These are phyloP conservation scores for Aspergillus sp. DNA, from an alignment of 2,329 filamentous ascomycete genomes.

Conservation along the genomic window DNA sequence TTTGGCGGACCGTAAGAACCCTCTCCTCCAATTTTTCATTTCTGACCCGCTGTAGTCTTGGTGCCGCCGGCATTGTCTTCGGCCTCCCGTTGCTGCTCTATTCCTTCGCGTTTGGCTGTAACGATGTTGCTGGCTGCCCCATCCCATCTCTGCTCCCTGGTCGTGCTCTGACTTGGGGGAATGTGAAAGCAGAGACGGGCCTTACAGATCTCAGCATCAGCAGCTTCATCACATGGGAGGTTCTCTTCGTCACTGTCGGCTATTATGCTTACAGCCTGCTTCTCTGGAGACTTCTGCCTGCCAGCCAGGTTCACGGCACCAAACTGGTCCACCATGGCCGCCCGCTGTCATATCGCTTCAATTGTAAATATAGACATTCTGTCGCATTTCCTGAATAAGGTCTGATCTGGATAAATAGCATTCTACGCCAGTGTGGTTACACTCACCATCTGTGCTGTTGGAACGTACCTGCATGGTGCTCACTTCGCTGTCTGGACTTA, in stretches of 20 bases:
- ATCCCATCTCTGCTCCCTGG: slow-evolving; percentile 73
- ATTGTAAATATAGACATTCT: slow-evolving; percentile 49
- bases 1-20: slow-evolving; percentile 41
- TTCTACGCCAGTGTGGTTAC: slow-evolving; percentile 70
- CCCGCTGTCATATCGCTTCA: slow-evolving; percentile 75
- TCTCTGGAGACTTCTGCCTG: slow-evolving; percentile 73
- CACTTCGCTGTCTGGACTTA: slow-evolving; percentile 84
- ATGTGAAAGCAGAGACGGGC: slow-evolving; percentile 72
- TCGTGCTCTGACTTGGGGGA: slow-evolving; percentile 64
- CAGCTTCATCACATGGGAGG: slow-evolving; percentile 52
- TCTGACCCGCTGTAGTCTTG: slow-evolving; percentile 54
- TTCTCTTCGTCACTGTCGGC: slow-evolving; percentile 63
- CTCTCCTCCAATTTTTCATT: slow-evolving; percentile 6
- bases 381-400: no score
- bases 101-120: slow-evolving; percentile 77
- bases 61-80: slow-evolving; percentile 72
- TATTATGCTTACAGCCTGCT: slow-evolving; percentile 75
- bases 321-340: slow-evolving; percentile 64
- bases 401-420: slow-evolving; percentile 48
- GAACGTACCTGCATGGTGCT: slow-evolving; percentile 71
- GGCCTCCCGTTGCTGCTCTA: slow-evolving; percentile 76
- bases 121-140: slow-evolving; percentile 85
- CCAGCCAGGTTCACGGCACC: slow-evolving; percentile 65
- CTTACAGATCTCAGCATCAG: slow-evolving; percentile 71
- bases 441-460: slow-evolving; percentile 65